Evolutionary conservation across 2,329 filamentous ascomycete species (phyloP), one percentile per base, ranked within the genome.

Genomic region (Fusarium solani-melongenae): DNA sequence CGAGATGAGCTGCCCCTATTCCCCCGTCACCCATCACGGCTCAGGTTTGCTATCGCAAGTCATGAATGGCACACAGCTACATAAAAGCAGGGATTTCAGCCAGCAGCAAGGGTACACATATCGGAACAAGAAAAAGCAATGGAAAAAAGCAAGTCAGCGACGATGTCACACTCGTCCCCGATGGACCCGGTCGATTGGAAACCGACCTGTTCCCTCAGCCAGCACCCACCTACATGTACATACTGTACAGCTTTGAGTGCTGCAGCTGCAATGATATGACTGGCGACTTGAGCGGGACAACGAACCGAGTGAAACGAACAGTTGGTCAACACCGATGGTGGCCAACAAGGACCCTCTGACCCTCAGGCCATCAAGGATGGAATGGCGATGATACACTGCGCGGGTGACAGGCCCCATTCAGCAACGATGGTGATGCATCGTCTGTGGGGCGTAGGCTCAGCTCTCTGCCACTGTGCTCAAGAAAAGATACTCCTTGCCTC

Each of bases 361-460:
- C 49, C 27, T 62, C 61, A 46, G 46, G 61, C 41, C 24, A 20
- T 38, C 56, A 44, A 63, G 61, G 64, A 69, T 66, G 33, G 44
- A 20, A 51, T 51, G 27, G 44, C 59, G 29, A 58, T 49, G 38
- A 29, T 51, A 66, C 34, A 41, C 38, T 24, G 44, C 41, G 39
- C 49, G 39, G 56, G 24, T 33, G 31, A 51, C 29, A 65, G 41
- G 34, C 38, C 34, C 22, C 56, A 66, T 62, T n/a, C 29, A 46
- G 44, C 36, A 41, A 49, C 31, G 14, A 53, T 70, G 61, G 61
- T 29, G 39, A 66, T 34, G 17, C 36, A 33, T 29, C 33, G 44
- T 61, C 31, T 46, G 60, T 74, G 71, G 71, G 27, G 60, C 15
- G 67, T 27, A 29, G 17, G 34, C 39, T 62, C 71, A 73, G 71